Conservation (phyloP, 2,329 filamentous ascomycete species). For the Fusarium nematophilum region DNA sequence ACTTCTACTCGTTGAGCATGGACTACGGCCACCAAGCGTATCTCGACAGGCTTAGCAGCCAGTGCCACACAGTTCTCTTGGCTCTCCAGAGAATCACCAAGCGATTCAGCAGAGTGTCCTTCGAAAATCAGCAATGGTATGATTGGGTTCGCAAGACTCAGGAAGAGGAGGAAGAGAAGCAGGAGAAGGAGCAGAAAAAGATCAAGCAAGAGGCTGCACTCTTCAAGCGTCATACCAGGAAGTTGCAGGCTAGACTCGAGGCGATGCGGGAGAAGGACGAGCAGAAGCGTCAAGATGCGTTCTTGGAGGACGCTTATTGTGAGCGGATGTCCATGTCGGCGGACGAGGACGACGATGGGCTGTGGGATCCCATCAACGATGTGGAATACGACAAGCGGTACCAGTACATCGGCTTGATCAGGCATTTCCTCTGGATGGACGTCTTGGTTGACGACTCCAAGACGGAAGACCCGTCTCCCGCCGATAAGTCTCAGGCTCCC, state of each 20-base stretch:
- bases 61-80: slow-evolving; percentile 28
- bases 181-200: slow-evolving; percentile 45
- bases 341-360: slow-evolving; percentile 33
- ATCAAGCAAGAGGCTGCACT: slow-evolving; percentile 44
- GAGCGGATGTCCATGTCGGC: slow-evolving; percentile 38
- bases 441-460: not conserved
- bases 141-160: slow-evolving; percentile 39
- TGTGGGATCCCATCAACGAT: slow-evolving; percentile 46
- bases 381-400: slow-evolving; percentile 37
- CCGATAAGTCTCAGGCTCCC: not conserved
- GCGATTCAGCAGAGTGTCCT: slow-evolving; percentile 32
- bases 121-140: slow-evolving; percentile 41
- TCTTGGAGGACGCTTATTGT: slow-evolving; percentile 41
- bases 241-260: slow-evolving; percentile 35
- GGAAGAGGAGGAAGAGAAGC: slow-evolving; percentile 38
- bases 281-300: slow-evolving; percentile 42
- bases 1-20: slow-evolving; percentile 39
- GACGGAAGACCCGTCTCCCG: not conserved
- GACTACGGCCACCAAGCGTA: slow-evolving; percentile 44
- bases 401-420: slow-evolving; percentile 44
- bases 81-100: slow-evolving; percentile 33
- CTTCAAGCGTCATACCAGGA: slow-evolving; percentile 42
- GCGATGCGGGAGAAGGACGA: slow-evolving; percentile 40
- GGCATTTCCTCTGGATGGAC: slow-evolving; percentile 45
- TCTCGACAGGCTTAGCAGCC: slow-evolving; percentile 41